Percentiles rank a stretch among this genome's conserved stretches.
Evolutionary conservation across 208 protist species (phyloP).

Genomic region (Crithidia thermophila): DNA sequence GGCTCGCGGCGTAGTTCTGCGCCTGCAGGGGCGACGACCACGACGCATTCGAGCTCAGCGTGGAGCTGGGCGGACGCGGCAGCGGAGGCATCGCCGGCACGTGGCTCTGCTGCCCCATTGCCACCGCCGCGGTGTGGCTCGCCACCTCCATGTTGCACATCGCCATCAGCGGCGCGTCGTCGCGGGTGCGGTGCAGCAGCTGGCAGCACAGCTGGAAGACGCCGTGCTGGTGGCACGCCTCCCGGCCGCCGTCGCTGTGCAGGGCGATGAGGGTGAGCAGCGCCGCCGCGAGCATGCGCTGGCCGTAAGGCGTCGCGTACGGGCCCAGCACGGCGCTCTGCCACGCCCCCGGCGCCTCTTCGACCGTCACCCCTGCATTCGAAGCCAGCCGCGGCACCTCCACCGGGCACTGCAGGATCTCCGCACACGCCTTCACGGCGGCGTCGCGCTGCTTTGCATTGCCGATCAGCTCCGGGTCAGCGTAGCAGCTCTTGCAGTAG

Average conservation of each 20-base stretch:
- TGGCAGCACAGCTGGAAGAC: slow-evolving; percentile 71
- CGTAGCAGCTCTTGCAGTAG: slow-evolving; percentile 84
- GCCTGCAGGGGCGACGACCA: slow-evolving; percentile 5
- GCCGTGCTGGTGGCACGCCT: slow-evolving; percentile 48
- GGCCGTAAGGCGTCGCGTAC: slow-evolving; percentile 59
- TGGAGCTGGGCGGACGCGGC: slow-evolving; percentile 9
- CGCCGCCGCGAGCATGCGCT: slow-evolving; percentile 66
- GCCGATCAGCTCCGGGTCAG: slow-evolving; percentile 73
- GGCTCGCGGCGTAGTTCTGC: not conserved
- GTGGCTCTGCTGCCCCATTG: not conserved
- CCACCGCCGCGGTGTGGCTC: not conserved
- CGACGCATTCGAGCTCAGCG: not conserved
- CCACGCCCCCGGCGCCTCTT: slow-evolving; percentile 55
- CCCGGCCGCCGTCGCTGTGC: slow-evolving; percentile 51
- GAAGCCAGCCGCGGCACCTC: slow-evolving; percentile 28
- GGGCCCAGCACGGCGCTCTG: slow-evolving; percentile 66
- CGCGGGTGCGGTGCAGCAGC: slow-evolving; percentile 43
- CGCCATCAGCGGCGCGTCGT: slow-evolving; percentile 23
- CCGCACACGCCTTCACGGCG: slow-evolving; percentile 54
- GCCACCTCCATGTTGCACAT: slow-evolving; percentile 6
- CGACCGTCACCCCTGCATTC: not conserved
- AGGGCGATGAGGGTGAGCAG: slow-evolving; percentile 65
- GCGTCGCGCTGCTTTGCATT: slow-evolving; percentile 45
- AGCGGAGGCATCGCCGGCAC: slow-evolving; percentile 17
- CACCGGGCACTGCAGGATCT: slow-evolving; percentile 64